Evolutionary conservation across 2,329 filamentous ascomycete species (phyloP).

Genomic region (Cucurbitaria berberidis): DNA sequence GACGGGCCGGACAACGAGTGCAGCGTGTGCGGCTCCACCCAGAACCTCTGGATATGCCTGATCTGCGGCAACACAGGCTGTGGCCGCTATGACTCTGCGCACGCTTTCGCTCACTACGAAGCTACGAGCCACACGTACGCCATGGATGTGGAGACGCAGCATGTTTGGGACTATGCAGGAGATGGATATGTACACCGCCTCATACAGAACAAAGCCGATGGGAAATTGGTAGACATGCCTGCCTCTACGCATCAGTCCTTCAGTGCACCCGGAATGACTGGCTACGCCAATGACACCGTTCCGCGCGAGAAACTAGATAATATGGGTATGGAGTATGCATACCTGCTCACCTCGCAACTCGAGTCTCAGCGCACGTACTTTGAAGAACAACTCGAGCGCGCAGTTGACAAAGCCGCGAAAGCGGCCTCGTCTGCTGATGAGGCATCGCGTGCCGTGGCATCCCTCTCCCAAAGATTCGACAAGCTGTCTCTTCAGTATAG

Average conservation of each 20-base stretch:
- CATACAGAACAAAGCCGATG: conserved; percentile 91
- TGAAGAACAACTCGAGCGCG: conserved; percentile 87
- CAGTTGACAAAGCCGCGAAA: conserved; percentile 84
- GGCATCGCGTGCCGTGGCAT: conserved; percentile 59
- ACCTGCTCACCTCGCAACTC: conserved; percentile 88
- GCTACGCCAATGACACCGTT: conserved; percentile 67
- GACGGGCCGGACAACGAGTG: conserved; percentile 72
- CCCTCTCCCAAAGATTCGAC: conserved; percentile 58
- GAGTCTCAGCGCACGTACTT: conserved; percentile 94
- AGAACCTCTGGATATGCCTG: conserved; percentile 93
- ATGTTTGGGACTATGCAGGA: conserved; percentile 97
- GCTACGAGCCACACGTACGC: conserved; percentile 88
- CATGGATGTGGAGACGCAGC: conserved; percentile 89
- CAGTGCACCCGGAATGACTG: conserved; percentile 48
- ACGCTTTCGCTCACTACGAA: conserved; percentile 93
- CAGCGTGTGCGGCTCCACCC: conserved; percentile 76
- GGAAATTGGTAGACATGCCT: conserved; percentile 90
- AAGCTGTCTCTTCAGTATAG: conserved; percentile 62
- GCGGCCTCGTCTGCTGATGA: conserved; percentile 71
- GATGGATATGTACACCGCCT: conserved; percentile 96
- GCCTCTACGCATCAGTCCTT: conserved; percentile 48
- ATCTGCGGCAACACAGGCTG: conserved; percentile 94
- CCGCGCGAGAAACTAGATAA: conserved; percentile 74
- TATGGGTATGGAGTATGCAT: conserved; percentile 92
- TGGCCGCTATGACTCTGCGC: conserved; percentile 90